Evolutionary conservation across 176 grass and related monocot species (phyloP).

Genomic region (Secale cereale): DNA sequence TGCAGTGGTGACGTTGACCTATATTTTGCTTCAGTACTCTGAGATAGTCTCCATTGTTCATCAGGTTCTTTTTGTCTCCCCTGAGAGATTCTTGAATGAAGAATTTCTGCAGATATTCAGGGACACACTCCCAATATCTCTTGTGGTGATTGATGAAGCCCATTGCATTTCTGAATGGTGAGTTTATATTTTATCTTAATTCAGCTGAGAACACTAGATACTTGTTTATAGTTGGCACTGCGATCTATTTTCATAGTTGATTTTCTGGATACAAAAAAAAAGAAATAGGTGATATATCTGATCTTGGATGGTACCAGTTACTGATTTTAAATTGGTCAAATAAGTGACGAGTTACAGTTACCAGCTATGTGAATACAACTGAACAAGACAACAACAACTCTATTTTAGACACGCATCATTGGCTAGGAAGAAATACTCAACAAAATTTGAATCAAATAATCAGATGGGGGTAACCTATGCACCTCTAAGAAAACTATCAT

Average conservation of each 20-base stretch:
- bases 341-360: neutral
- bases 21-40: neutral
- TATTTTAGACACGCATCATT: neutral
- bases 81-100: constrained; percentile 92
- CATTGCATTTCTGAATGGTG: constrained; percentile 99
- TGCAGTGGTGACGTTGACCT: neutral
- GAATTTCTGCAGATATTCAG: constrained; percentile 75
- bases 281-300: neutral
- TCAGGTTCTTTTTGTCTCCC: constrained; percentile 97
- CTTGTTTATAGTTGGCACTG: neutral
- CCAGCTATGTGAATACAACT: neutral
- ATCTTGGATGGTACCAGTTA: neutral
- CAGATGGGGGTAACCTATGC: neutral
- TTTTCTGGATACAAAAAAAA: neutral
- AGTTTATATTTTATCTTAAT: constrained; percentile 37
- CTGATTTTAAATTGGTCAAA: neutral
- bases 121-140: constrained; percentile 67
- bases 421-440: neutral
- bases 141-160: constrained; percentile 96
- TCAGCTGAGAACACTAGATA: neutral
- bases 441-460: neutral
- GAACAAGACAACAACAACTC: neutral
- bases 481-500: neutral
- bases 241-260: neutral
- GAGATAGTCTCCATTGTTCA: constrained; percentile 32